Base-by-base conservation (phyloP, 805 yeast species). In the Yamadazyma sp. region DNA sequence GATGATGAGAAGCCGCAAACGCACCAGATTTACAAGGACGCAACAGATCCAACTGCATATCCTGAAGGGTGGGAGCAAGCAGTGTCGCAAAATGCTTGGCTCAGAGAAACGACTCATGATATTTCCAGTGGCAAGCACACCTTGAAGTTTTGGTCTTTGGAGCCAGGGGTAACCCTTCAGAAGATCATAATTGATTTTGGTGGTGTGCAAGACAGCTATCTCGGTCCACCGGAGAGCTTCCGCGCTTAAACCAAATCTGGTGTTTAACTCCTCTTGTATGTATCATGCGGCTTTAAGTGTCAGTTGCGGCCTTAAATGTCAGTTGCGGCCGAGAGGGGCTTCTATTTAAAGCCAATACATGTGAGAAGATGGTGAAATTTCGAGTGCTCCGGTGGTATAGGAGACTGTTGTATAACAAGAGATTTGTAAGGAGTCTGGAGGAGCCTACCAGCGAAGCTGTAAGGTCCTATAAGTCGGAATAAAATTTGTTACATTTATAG, bases 181-280 rank as follows among this genome's bases (percentile, higher is more conserved):
- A 47, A 47, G 32, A 24, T 45, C 14, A 29, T 47, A 6, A 36
- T 48, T 30, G 53, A 48, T 31, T 47, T 48, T 28, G 53, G 53
- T 13, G 53, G 53, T 4, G 53, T 42, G 10, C 24, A 30, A n/a
- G 32, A 26, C 4, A 38, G 45, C 19, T 45, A 38, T 33, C 38
- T 48, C 4, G 53, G 53, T 13, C 53, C 53, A 14, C 53, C 53
- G n/a, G 53, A 48, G 25, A 45, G 47, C 26, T 39, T 41, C 28
- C 25, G 25, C 25, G 25, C 25, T n/a, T n/a, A n/a, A n/a, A n/a
- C n/a, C n/a, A n/a, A n/a, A n/a, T n/a, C n/a, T n/a, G n/a, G n/a
- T n/a, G n/a, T n/a, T n/a, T n/a, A n/a, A n/a, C n/a, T n/a, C n/a
- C n/a, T n/a, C n/a, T n/a, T n/a, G n/a, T n/a, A n/a, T 22, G 25